These are phyloP conservation scores for Quercus tomentella DNA, from an alignment of 331 rosid genomes.

Conservation along the genomic window DNA sequence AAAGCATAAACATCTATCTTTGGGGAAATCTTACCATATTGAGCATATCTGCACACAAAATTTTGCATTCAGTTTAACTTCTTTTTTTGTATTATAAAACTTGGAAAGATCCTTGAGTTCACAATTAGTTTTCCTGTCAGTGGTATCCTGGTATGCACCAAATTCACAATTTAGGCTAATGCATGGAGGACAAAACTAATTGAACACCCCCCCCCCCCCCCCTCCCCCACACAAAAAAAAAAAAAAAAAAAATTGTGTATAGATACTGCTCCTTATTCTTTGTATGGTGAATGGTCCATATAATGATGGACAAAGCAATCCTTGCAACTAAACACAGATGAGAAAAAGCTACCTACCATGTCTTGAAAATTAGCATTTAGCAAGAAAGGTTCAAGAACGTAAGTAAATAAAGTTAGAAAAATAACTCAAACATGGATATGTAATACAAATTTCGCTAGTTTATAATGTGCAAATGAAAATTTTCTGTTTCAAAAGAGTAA, in stretches of 20 bases:
- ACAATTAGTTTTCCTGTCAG: background rate
- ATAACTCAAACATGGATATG: too few species aligned
- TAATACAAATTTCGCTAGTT: background rate
- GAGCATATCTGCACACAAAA: slow-evolving; percentile 61
- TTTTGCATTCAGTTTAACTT: slow-evolving; percentile 5
- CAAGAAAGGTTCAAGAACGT: background rate
- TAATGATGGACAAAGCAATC: background rate
- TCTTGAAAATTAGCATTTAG: background rate
- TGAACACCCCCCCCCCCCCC: background rate
- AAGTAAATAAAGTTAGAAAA: background rate
- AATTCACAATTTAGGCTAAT: background rate
- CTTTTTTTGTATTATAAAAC: background rate
- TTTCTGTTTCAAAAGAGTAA: background rate
- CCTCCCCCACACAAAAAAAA: too few species aligned
- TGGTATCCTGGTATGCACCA: background rate
- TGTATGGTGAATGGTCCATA: background rate
- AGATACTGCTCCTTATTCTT: background rate
- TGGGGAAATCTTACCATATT: slow-evolving; percentile 75
- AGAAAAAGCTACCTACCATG: background rate
- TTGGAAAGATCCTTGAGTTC: background rate
- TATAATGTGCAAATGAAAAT: background rate
- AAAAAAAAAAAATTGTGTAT: background rate
- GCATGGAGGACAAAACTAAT: background rate
- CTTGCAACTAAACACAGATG: background rate
- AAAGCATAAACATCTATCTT: slow-evolving; percentile 89